phyloP scores from a whole-genome alignment of 805 yeast genomes.

The Monosporozyma siamensis region DNA sequence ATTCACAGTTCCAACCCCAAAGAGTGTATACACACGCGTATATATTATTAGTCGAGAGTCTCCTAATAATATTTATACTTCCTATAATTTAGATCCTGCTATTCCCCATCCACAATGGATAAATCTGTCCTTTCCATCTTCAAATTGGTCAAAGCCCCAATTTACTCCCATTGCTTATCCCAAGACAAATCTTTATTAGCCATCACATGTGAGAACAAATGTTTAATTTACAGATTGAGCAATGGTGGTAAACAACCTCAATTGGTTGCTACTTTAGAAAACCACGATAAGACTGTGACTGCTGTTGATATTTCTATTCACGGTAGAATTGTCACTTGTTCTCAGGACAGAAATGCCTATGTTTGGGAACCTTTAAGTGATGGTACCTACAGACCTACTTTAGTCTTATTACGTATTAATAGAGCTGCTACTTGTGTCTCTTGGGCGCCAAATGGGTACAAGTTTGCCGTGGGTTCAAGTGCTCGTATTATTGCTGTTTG shows the following conservation, averaged over 20 bases:
- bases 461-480: slow-evolving; percentile 95
- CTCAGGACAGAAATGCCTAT: slow-evolving; percentile 94
- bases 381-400: slow-evolving; percentile 67
- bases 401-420: slow-evolving; percentile 84
- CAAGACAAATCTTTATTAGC: slow-evolving; percentile 60
- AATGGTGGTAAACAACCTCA: slow-evolving; percentile 45
- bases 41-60: slow-evolving; percentile 25
- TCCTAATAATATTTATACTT: slow-evolving; percentile 17
- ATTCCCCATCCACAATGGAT: slow-evolving; percentile 9
- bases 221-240: slow-evolving; percentile 57
- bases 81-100: no score
- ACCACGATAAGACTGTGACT: slow-evolving; percentile 90
- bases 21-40: no score
- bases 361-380: slow-evolving; percentile 80
- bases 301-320: slow-evolving; percentile 85
- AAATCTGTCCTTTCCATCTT: slow-evolving; percentile 32
- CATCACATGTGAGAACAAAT: slow-evolving; percentile 67
- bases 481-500: slow-evolving; percentile 92
- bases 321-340: slow-evolving; percentile 90
- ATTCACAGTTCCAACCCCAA: no score
- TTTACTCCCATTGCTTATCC: slow-evolving; percentile 86
- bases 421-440: slow-evolving; percentile 90
- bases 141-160: slow-evolving; percentile 73
- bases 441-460: slow-evolving; percentile 93
- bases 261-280: slow-evolving; percentile 56